These are phyloP conservation scores for Fusarium secorum DNA, from an alignment of 2,329 filamentous ascomycete genomes.

Conservation along the genomic window DNA sequence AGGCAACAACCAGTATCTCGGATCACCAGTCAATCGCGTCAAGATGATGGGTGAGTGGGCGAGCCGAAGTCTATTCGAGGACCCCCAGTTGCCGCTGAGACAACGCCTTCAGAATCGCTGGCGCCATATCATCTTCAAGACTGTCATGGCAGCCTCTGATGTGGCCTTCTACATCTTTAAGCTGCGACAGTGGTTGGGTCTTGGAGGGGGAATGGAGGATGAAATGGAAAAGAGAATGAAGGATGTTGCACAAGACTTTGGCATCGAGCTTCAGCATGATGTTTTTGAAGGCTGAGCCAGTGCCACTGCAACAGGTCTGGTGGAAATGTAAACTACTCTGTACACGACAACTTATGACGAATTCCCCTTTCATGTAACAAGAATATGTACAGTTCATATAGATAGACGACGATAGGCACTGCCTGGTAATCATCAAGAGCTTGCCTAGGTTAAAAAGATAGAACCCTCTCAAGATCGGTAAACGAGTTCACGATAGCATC, in stretches of 20 bases:
- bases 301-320: neutral
- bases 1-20: constrained; percentile 90
- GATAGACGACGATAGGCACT: constrained; percentile 22
- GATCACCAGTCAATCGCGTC: constrained; percentile 87
- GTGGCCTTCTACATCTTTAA: constrained; percentile 84
- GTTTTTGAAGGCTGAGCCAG: constrained; percentile 79
- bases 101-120: constrained; percentile 75
- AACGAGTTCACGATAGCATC: neutral
- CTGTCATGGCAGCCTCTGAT: constrained; percentile 79
- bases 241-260: constrained; percentile 87
- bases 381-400: constrained; percentile 16
- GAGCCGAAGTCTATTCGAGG: constrained; percentile 80
- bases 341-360: constrained; percentile 21
- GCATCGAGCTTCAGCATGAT: constrained; percentile 86
- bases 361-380: neutral
- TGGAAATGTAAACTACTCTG: neutral
- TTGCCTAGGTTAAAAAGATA: neutral
- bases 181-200: constrained; percentile 76
- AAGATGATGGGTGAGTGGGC: constrained; percentile 96
- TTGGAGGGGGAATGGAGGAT: constrained; percentile 90
- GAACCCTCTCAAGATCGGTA: neutral
- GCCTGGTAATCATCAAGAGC: neutral
- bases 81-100: constrained; percentile 66
- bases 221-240: constrained; percentile 90
- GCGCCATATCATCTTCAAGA: constrained; percentile 81